These are phyloP conservation scores for Cenchrus purpureus DNA, from an alignment of 176 grass and related monocot species.

Conservation along the genomic window DNA sequence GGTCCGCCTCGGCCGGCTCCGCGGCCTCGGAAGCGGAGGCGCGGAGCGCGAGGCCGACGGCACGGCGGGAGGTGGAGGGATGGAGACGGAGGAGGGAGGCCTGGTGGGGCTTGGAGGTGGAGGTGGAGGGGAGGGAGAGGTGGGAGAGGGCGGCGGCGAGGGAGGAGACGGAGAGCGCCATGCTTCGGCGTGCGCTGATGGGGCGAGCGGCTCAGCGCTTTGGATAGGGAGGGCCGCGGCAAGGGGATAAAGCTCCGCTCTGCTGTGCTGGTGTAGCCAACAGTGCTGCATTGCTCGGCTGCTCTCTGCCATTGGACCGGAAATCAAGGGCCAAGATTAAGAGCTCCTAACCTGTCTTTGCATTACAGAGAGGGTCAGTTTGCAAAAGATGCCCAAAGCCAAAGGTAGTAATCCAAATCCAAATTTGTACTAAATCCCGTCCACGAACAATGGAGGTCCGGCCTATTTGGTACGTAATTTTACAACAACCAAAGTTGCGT, in stretches of 20 bases:
- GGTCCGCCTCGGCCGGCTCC: constrained; percentile 34
- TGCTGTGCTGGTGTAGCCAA: no score
- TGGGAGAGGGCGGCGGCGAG: constrained; percentile 67
- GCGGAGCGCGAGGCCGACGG: constrained; percentile 33
- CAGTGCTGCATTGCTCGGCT: background rate
- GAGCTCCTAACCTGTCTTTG: background rate
- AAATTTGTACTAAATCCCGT: no score
- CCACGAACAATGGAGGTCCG: no score
- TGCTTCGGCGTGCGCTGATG: constrained; percentile 29
- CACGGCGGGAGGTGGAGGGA: background rate
- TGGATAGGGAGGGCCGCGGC: constrained; percentile 48
- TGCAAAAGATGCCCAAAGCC: background rate
- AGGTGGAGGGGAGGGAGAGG: constrained; percentile 64
- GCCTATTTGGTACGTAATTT: no score
- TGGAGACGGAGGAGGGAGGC: constrained; percentile 9
- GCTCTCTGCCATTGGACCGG: background rate
- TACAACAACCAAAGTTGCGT: no score
- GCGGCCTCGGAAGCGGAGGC: constrained; percentile 43
- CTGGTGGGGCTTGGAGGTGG: constrained; percentile 31
- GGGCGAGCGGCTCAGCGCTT: constrained; percentile 4
- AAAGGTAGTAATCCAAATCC: no score
- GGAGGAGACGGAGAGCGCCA: constrained; percentile 81
- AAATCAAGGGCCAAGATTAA: background rate
- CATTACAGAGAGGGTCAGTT: background rate
- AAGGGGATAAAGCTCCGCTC: constrained; percentile 35